phyloP scores from a whole-genome alignment of 2,329 filamentous ascomycete genomes.

The Pezicula neosporulosa region DNA sequence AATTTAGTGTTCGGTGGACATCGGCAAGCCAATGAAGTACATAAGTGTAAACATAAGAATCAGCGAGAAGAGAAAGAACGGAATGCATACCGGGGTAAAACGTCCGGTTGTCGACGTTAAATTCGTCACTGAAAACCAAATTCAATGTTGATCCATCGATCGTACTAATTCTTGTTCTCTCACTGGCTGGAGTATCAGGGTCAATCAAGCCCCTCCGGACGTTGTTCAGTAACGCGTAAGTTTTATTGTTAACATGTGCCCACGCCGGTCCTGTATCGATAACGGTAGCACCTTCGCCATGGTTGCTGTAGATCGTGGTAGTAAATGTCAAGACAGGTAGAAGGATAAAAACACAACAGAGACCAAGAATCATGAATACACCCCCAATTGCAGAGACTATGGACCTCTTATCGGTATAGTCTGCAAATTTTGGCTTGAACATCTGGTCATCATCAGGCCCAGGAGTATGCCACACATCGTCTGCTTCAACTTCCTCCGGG shows the following conservation, averaged over 20 bases:
- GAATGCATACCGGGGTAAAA: constrained; percentile 38
- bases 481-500: constrained; percentile 45
- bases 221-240: constrained; percentile 44
- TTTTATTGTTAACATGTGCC: constrained; percentile 43
- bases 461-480: constrained; percentile 52
- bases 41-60: too few species aligned
- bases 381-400: constrained; percentile 32
- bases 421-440: constrained; percentile 36
- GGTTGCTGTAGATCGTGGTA: constrained; percentile 19
- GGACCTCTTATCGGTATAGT: constrained; percentile 40
- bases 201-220: constrained; percentile 46
- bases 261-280: constrained; percentile 27
- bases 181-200: constrained; percentile 44
- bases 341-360: constrained; percentile 46
- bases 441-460: constrained; percentile 42
- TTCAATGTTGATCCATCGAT: constrained; percentile 41
- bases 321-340: constrained; percentile 45
- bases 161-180: constrained; percentile 38
- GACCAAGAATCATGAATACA: constrained; percentile 42
- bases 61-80: too few species aligned
- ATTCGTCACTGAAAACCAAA: constrained; percentile 54
- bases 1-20: too few species aligned
- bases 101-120: constrained; percentile 47
- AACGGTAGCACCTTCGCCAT: background rate
- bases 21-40: too few species aligned